A percentile compares a stretch with the other conserved stretches of the same genome.
Conservation (phyloP, 768 basidiomycete species). For the Lentinula aciculospora region DNA sequence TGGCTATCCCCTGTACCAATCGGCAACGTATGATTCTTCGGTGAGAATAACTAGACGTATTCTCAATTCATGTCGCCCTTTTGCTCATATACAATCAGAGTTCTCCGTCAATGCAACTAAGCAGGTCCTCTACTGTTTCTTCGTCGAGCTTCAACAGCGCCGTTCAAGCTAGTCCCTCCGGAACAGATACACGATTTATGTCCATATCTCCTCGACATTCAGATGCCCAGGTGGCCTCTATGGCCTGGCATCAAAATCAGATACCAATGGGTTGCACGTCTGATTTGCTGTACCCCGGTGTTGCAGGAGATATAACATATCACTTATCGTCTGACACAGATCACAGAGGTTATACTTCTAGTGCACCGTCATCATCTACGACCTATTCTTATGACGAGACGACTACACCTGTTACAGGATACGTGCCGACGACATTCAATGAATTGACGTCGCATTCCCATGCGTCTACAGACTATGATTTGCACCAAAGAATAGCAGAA, state of each 20-base stretch:
- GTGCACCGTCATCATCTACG: neutral
- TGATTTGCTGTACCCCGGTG: neutral
- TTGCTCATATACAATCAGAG: neutral
- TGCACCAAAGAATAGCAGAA: conserved; percentile 55
- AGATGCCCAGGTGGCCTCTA: neutral
- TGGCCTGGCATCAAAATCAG: neutral
- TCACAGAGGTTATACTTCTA: conserved; percentile 1
- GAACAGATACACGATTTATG: neutral
- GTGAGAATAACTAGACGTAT: neutral
- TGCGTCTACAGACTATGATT: conserved; percentile 10
- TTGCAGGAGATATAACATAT: neutral
- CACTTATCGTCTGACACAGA: neutral
- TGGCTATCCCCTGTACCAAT: conserved; percentile 24
- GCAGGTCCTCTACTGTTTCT: neutral
- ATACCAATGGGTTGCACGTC: neutral
- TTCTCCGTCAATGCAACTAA: neutral
- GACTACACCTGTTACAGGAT: neutral
- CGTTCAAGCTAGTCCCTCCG: neutral
- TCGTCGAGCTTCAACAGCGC: neutral
- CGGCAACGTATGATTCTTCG: conserved; percentile 8
- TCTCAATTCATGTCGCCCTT: neutral
- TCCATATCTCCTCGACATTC: neutral
- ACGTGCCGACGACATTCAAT: neutral
- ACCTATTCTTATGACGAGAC: conserved; percentile 1
- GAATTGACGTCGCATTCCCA: neutral